Base-by-base conservation (phyloP, 129 eudicot species). In the Gnaphalium uliginosum region DNA sequence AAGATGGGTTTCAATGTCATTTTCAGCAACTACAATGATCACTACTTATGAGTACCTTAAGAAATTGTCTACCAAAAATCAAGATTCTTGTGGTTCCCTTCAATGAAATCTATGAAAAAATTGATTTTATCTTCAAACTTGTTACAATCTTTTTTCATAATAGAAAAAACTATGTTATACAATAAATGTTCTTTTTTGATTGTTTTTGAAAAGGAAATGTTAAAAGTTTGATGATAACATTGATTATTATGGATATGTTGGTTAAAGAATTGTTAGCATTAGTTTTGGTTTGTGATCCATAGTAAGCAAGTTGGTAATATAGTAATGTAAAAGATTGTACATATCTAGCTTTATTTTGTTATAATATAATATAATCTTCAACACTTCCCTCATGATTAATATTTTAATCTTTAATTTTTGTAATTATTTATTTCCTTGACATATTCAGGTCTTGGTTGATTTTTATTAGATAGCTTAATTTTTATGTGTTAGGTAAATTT, bases 1-100 rank as follows among this genome's bases (percentile, higher is more conserved):
- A 50, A 92, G 97, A 76, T 92, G 97, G 96, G 89, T 87, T 63
- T 92, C 97, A 17, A 87, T 92, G 96, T 85, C 97, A 0, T 53
- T 89, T 86, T 89, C 97, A 63, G 90, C 97, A 63, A 81, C 89
- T 6, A 89, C 93, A 1, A 92, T 92, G 97, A 87, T 92, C 81
- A 89, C 97, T 30, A 89, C 97, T 18, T 91, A 91, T 43, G 97
- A 91, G 85, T 89, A 85, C 24, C 87, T 91, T 59, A 91, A 91
- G 85, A 81, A 82, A 72, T 66, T 89, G 33, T 92, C 97, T 10
- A 78, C 96, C 4, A 92, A 89, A 81, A 84, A 82, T 79, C 82
- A 73, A 81, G 82, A 86, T 25, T 57, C 68, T 30, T 81, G 79
- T 76, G 85, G 60, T 65, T 83, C 76, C 24, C 82, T 78, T 59